Base-by-base conservation (phyloP, 805 yeast genomes). In the Metschnikowia lachancei region DNA sequence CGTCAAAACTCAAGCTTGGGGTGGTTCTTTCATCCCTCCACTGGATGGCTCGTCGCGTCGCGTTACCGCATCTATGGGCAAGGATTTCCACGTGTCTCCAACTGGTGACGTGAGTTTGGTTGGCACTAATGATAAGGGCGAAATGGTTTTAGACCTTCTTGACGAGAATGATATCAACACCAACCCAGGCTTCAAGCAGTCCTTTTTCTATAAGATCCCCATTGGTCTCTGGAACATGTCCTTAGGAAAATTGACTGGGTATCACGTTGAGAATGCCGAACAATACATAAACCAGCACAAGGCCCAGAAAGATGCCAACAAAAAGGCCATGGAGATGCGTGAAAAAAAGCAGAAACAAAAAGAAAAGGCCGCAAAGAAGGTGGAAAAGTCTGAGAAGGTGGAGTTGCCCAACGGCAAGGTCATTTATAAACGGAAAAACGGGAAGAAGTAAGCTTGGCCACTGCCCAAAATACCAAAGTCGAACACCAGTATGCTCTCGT, bases 361-460 rank as follows among this genome's bases (percentile, higher is more conserved):
- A 39, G 67, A 61, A 48, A 68, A 67, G 57, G 63, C 65, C 41
- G 58, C 55, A 16, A 66, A 58, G 19, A 64, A 61, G 39, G 80
- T 78, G 9, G 73, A 74, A 46, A 64, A 61, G 41, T 80, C 78
- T 9, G 73, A 73, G 46, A 77, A 72, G 52, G 61, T 68, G 37
- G 78, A 71, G 41, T 66, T 82, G 49, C 84, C 85, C 9, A 82
- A 82, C 56, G 87, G 87, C 1, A 81, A 81, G 58, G 78, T 78
- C 10, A 70, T 79, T 14, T 70, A 69, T 45, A 64, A 45, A 20
- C 51, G 59, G 4, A 56, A 51, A 22, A 49, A 49, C 41, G 45
- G 50, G 12, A 49, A 46, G 35, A 43, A 37, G 38, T 43, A 33
- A 28, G 28, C 13, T 13, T 20, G 24, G 8, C 24, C 4, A 5